A percentile compares a stretch with the other conserved stretches of the same genome.
Evolutionary conservation across 148 eudicot species (phyloP).

Genomic region (Hydrangea macrophylla): DNA sequence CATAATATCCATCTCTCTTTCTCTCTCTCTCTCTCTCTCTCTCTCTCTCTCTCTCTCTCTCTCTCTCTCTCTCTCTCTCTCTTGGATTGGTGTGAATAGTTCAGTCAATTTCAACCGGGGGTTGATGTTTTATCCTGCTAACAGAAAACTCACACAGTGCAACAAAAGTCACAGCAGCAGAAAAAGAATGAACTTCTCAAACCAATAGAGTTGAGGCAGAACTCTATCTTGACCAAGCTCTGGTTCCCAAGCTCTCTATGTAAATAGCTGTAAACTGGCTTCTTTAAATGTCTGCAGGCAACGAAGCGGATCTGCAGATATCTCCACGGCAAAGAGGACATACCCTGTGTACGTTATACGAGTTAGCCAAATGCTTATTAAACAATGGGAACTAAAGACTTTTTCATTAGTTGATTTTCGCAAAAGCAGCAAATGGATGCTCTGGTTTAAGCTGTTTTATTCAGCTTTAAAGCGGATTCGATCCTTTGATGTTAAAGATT

Average conservation of each 20-base stretch:
- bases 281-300: constrained; percentile 28
- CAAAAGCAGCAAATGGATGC: too few relatives aligned
- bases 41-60: too few relatives aligned
- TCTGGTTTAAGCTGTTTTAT: too few relatives aligned
- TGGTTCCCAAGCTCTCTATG: background rate
- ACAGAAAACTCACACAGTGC: constrained; percentile 2
- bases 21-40: too few relatives aligned
- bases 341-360: constrained; percentile 39
- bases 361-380: background rate
- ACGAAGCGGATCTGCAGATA: constrained; percentile 49
- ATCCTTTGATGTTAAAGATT: too few relatives aligned
- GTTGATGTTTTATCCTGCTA: background rate
- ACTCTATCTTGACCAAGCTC: background rate
- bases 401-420: too few relatives aligned
- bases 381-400: too few relatives aligned
- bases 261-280: background rate
- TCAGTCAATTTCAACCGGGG: constrained; percentile 15
- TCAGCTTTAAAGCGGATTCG: too few relatives aligned
- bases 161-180: constrained; percentile 10
- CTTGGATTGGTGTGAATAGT: constrained; percentile 12
- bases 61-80: too few relatives aligned
- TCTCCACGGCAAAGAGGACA: constrained; percentile 89
- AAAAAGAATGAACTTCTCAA: constrained; percentile 8
- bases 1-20: too few relatives aligned
- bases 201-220: background rate